These are phyloP conservation scores for Plasmodium berghei DNA, from an alignment of 169 alveolate genomes.

Conservation along the genomic window DNA sequence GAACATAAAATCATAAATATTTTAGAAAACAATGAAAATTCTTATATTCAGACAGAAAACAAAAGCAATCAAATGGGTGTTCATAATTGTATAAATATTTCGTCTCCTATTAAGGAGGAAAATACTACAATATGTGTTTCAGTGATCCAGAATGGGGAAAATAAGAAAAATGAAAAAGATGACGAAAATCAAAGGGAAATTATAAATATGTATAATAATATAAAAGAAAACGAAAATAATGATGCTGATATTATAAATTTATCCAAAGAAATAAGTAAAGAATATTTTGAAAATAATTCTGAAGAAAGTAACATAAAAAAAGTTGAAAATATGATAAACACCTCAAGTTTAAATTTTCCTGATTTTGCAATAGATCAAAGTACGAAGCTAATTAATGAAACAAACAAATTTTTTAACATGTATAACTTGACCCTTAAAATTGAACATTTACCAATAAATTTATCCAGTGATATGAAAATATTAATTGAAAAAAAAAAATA, in stretches of 20 bases:
- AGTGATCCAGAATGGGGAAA: too few species aligned
- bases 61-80: too few species aligned
- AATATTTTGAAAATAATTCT: not conserved
- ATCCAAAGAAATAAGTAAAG: not conserved
- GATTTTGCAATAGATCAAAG: conserved; percentile 73
- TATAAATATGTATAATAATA: not conserved
- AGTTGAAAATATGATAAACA: conserved; percentile 1
- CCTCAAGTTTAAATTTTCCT: conserved; percentile 25
- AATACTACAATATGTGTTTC: too few species aligned
- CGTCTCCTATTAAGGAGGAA: too few species aligned
- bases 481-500: conserved; percentile 44
- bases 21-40: too few species aligned
- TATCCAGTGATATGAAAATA: conserved; percentile 36
- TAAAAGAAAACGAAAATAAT: not conserved
- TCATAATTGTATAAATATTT: too few species aligned
- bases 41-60: too few species aligned
- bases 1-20: too few species aligned
- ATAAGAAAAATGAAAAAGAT: too few species aligned
- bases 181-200: not conserved
- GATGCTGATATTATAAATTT: not conserved
- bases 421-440: conserved; percentile 55
- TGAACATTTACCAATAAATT: conserved; percentile 42
- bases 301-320: not conserved
- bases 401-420: conserved; percentile 60
- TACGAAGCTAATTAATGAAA: conserved; percentile 56